These are phyloP conservation scores for Ceratocystis huliohia DNA, from an alignment of 2,329 filamentous ascomycete species.

Conservation along the genomic window DNA sequence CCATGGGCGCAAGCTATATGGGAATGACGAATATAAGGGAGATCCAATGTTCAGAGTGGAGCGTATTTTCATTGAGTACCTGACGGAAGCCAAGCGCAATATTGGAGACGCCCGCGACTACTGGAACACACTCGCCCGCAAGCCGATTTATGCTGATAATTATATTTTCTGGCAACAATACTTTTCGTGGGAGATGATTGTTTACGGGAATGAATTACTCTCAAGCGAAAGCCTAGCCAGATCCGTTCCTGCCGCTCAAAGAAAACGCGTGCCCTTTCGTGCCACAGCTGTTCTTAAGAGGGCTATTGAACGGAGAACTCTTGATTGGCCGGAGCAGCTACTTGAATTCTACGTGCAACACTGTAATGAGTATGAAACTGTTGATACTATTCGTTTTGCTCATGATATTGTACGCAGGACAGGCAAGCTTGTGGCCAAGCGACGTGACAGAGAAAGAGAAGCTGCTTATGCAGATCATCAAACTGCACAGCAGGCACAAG, in stretches of 20 bases:
- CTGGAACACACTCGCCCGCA: constrained; percentile 57
- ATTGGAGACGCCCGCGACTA: constrained; percentile 62
- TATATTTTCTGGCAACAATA: constrained; percentile 92
- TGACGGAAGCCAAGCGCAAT: constrained; percentile 71
- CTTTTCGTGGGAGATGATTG: constrained; percentile 80
- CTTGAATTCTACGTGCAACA: constrained; percentile 63
- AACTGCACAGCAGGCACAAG: constrained; percentile 22
- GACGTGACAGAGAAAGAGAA: constrained; percentile 52
- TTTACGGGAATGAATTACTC: constrained; percentile 34
- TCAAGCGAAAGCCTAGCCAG: constrained; percentile 31
- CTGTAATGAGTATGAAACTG: constrained; percentile 81
- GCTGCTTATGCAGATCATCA: constrained; percentile 35
- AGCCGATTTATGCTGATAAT: constrained; percentile 56
- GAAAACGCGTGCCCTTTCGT: constrained; percentile 47
- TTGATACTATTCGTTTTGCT: constrained; percentile 59
- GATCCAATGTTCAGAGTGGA: constrained; percentile 83
- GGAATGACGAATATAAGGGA: constrained; percentile 59
- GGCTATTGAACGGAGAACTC: constrained; percentile 47
- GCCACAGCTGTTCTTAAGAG: constrained; percentile 67
- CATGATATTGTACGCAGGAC: constrained; percentile 61
- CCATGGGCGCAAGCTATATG: constrained; percentile 63
- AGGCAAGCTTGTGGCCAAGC: constrained; percentile 48
- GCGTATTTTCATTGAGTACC: constrained; percentile 81
- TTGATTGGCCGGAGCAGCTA: constrained; percentile 68
- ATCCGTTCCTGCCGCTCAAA: not conserved